Evolutionary conservation across 73 alveolate genomes (phyloP), one percentile per base, ranked within the genome.

Genomic region (Paramecium pentaurelia): DNA sequence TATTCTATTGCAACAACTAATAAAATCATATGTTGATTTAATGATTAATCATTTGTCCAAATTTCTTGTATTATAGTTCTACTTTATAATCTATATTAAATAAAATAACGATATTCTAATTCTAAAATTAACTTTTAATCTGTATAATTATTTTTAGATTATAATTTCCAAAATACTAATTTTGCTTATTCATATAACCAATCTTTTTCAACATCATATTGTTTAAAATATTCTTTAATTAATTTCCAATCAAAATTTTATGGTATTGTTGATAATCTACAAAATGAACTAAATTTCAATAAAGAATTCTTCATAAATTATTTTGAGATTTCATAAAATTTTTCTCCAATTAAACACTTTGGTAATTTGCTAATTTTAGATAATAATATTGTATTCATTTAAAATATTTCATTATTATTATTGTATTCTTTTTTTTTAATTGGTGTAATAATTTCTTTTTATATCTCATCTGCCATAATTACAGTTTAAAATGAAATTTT

Each of bases 41-140:
- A 37, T 18, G 60, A 8, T 37, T 75, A 34, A 75, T 75, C 88
- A 32, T 45, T 40, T 6, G 88, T 34, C 36, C 37, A 32, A 16
- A 75, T 34, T 38, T 75, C 10, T 75, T 37, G 7, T 3, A 75
- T 37, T 34, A 40, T 34, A 1, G 58, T 75, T 75, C 88, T 37
- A 14, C 36, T 32, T 37, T 40, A 37, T 75, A 75, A 75, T 34
- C 20, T 40, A 18, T 75, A 37, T 37, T 75, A 34, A 14, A 75
- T 75, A 75, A 14, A 75, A 37, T 75, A 75, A 32, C 88, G 42
- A 37, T 75, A 75, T 75, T 75, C 88, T 37, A 75, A 75, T 38
- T 75, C 88, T 11, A 32, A 75, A 37, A 75, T 75, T 10, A 34
- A 12, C 8, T 40, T 75, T 75, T 75, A 37, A 22, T 34, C 37